Percentiles rank a stretch among this genome's conserved stretches.
Evolutionary conservation across 2,329 filamentous ascomycete genomes (phyloP).

Genomic region (Metarhizium sp.): DNA sequence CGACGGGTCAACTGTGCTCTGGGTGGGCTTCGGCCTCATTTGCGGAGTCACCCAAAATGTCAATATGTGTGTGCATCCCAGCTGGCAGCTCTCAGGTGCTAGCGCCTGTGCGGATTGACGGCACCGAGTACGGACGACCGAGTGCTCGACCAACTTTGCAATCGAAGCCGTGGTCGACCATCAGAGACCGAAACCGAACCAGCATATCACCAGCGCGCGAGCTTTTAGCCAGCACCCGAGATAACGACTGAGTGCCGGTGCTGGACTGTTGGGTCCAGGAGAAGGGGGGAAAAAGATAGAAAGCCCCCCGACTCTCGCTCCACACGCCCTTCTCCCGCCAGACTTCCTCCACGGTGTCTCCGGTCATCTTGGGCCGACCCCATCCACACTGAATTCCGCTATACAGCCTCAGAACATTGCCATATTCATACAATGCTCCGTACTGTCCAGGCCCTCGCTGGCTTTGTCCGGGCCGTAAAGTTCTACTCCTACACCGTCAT

Average conservation of each 20-base stretch:
- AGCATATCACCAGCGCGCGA: too few species aligned
- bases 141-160: neutral
- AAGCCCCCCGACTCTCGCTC: neutral
- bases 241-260: too few species aligned
- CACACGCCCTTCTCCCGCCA: neutral
- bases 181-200: too few species aligned
- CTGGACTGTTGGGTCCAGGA: too few species aligned
- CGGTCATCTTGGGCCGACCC: neutral
- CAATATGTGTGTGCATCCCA: too few species aligned
- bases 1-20: neutral
- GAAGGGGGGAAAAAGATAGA: too few species aligned
- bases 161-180: neutral
- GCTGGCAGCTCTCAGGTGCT: neutral
- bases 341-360: neutral
- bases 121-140: too few species aligned
- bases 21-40: conserved; percentile 7
- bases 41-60: conserved; percentile 8
- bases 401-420: too few species aligned
- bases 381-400: too few species aligned
- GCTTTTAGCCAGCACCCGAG: too few species aligned
- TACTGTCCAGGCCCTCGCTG: neutral
- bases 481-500: neutral
- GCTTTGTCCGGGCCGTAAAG: neutral
- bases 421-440: too few species aligned
- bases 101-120: neutral